These are phyloP conservation scores for Bidens hawaiensis DNA, from an alignment of 140 eudicot species.

Conservation along the genomic window DNA sequence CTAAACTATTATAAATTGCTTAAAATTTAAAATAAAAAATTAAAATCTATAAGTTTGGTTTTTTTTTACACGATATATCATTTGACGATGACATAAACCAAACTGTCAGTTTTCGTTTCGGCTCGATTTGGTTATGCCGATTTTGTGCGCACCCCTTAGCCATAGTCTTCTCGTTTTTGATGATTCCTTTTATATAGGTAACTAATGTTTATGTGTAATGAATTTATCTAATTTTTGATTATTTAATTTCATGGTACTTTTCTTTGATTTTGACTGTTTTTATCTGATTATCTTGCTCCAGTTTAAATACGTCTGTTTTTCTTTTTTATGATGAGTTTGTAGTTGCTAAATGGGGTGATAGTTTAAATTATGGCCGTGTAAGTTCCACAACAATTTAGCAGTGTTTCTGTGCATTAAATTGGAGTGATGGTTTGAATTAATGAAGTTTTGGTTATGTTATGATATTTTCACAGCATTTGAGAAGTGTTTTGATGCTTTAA, in stretches of 20 bases:
- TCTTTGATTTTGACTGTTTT: not conserved
- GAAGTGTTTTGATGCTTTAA: slow-evolving; percentile 7
- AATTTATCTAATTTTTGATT: not conserved
- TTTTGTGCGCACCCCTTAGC: too few species aligned
- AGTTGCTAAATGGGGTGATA: not conserved
- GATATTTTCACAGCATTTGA: not conserved
- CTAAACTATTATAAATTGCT: too few species aligned
- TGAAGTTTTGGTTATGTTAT: too few species aligned
- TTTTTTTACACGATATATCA: too few species aligned
- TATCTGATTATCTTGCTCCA: not conserved
- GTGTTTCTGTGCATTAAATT: too few species aligned
- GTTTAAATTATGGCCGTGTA: not conserved
- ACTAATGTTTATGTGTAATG: not conserved
- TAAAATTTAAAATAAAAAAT: too few species aligned
- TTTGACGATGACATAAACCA: too few species aligned
- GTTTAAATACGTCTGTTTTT: not conserved
- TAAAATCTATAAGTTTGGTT: too few species aligned
- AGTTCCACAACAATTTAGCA: not conserved
- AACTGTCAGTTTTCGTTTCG: too few species aligned
- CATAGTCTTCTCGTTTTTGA: not conserved
- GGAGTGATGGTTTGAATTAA: too few species aligned
- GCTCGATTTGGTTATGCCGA: too few species aligned
- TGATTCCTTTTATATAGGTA: not conserved
- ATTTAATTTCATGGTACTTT: not conserved
- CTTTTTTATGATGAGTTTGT: not conserved